Evolutionary conservation across 1,284 basidiomycete species (phyloP), one percentile per base, ranked within the genome.

Genomic region (Mycena sp.): DNA sequence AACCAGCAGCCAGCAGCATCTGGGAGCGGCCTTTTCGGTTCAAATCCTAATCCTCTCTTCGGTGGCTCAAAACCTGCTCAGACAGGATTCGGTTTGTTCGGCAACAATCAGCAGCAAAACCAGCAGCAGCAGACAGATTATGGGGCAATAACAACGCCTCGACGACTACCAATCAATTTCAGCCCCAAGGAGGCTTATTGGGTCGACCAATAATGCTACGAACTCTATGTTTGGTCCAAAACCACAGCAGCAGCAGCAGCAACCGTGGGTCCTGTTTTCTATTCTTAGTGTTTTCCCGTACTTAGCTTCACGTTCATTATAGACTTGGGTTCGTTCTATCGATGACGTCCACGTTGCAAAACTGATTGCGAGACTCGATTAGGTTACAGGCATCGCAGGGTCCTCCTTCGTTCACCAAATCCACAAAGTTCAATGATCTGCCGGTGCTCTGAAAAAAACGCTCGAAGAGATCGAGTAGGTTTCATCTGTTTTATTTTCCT

Each of bases 391-490:
- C 68, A 21, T 32, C 41, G 49, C 70, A 29, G 45, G 81, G 80
- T 2, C 77, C 80, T 26, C 81, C 83, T n/a, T 74, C 81, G 1
- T 89, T 92, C 70, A 86, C 84, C 17, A 92, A 88, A 73, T 85
- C 87, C 0, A 92, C 92, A 0, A 94, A 92, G 73, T 95, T 93
- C 75, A 93, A 95, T 54, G 93, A 95, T 71, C 76, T 94, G 17
- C 88, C 0, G 92, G 94, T 56, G 81, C 85, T 2, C 68, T 88
- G 38, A 90, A 87, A 74, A 87, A 77, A 65, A 80, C 77, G 6
- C 81, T 94, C 25, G 93, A 94, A 71, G 75, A 78, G 38, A 84
- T 94, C 52, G 92, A 95, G 93, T 94, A 69, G n/a, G 21, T 26
- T 32, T 11, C 17, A 6, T 54, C 46, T 49, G 32, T 35, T 10